Conservation (phyloP, 1,284 basidiomycete species). For the Pseudozyma tsukubaensis region DNA sequence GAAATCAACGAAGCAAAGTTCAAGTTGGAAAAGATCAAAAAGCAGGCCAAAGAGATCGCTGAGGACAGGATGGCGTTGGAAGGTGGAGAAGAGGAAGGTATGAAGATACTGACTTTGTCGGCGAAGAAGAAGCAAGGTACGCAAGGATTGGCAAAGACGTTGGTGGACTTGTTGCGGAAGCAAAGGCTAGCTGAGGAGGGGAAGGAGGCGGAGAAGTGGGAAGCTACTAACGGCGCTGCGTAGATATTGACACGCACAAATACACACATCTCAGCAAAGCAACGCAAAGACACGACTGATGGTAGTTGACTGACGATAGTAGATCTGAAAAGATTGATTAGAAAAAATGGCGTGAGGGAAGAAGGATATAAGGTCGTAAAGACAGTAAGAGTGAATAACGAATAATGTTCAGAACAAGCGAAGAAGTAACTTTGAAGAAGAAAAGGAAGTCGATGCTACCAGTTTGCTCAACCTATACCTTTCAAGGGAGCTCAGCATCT, state of each 20-base stretch:
- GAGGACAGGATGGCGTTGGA: slow-evolving; percentile 18
- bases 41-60: slow-evolving; percentile 16
- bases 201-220: not conserved
- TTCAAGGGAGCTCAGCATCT: slow-evolving; percentile 17
- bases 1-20: slow-evolving; percentile 30
- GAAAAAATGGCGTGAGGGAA: not conserved
- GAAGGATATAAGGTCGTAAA: slow-evolving; percentile 6
- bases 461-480: slow-evolving; percentile 8
- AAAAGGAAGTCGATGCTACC: not conserved
- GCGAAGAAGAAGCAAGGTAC: slow-evolving; percentile 50
- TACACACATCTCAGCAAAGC: not conserved
- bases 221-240: not conserved
- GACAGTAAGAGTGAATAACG: slow-evolving; percentile 11
- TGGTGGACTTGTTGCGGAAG: slow-evolving; percentile 34
- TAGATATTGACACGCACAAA: not conserved
- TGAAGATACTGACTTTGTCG: slow-evolving; percentile 37
- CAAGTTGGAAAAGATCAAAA: slow-evolving; percentile 28
- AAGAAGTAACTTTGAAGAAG: not conserved
- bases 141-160: slow-evolving; percentile 30
- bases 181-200: slow-evolving; percentile 10
- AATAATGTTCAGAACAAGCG: not conserved
- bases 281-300: no score
- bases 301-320: no score
- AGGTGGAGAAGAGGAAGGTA: not conserved
- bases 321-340: not conserved